Evolutionary conservation across 192 early-diverging fungal species (phyloP).

Genomic region (Backusella macrospora): DNA sequence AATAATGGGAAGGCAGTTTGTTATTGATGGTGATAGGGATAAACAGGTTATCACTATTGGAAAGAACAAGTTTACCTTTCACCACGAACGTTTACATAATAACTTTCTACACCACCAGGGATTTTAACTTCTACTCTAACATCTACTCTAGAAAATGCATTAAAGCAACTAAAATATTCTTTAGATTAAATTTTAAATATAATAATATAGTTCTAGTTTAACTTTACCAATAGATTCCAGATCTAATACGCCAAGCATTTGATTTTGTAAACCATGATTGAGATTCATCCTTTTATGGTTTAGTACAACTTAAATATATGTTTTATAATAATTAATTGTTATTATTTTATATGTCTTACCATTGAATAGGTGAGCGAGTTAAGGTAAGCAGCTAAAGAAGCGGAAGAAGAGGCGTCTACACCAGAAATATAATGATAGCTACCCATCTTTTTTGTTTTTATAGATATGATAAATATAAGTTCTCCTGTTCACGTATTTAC

Average conservation of each 20-base stretch:
- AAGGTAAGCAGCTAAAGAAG: slow-evolving; percentile 93
- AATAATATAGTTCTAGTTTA: background rate
- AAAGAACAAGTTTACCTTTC: slow-evolving; percentile 62
- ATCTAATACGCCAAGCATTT: slow-evolving; percentile 64
- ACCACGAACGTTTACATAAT: slow-evolving; percentile 85
- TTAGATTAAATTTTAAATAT: background rate
- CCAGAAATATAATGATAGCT: slow-evolving; percentile 81
- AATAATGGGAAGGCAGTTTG: background rate
- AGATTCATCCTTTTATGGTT: slow-evolving; percentile 53
- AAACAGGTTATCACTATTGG: too few species aligned
- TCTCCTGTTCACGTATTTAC: too few species aligned
- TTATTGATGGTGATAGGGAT: background rate
- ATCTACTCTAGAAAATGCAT: slow-evolving; percentile 96
- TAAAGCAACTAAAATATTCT: slow-evolving; percentile 79
- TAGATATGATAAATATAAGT: slow-evolving; percentile 7
- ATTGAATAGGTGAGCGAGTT: slow-evolving; percentile 93
- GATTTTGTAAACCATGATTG: slow-evolving; percentile 72
- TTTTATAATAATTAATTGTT: background rate
- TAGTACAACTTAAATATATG: background rate
- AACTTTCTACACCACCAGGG: slow-evolving; percentile 96
- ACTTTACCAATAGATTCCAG: slow-evolving; percentile 63
- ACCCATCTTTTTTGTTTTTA: slow-evolving; percentile 64
- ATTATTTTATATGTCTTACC: slow-evolving; percentile 44
- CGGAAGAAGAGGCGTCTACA: slow-evolving; percentile 93
- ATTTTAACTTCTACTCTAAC: slow-evolving; percentile 97